Evolutionary conservation across 2,329 filamentous ascomycete genomes (phyloP).

Genomic region (Stachybotrys echinatus): DNA sequence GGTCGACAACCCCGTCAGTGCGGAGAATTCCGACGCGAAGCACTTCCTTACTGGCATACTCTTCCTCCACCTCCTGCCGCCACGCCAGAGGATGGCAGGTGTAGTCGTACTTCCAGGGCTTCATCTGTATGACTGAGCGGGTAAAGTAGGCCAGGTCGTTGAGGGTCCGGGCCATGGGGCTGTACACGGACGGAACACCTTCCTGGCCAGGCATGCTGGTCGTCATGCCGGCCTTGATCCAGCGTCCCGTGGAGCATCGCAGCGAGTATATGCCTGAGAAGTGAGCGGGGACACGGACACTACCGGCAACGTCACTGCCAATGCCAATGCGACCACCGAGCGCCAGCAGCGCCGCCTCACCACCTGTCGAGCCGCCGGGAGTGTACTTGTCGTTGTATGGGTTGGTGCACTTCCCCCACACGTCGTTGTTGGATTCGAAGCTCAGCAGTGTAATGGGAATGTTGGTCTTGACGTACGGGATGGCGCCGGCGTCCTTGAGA

Average conservation of each 20-base stretch:
- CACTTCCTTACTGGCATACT: conserved; percentile 55
- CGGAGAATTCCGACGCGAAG: conserved; percentile 72
- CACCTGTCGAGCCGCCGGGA: conserved; percentile 84
- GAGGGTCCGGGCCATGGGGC: conserved; percentile 84
- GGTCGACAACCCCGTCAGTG: conserved; percentile 78
- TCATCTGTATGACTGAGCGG: conserved; percentile 68
- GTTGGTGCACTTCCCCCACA: conserved; percentile 81
- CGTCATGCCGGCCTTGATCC: conserved; percentile 77
- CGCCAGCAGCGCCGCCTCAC: conserved; percentile 77
- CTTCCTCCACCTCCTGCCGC: conserved; percentile 56
- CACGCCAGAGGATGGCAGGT: conserved; percentile 81
- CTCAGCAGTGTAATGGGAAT: conserved; percentile 80
- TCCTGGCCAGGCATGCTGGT: conserved; percentile 94
- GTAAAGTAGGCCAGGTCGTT: conserved; percentile 83
- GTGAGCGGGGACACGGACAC: conserved; percentile 79
- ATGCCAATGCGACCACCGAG: conserved; percentile 82
- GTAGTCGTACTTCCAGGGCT: conserved; percentile 86
- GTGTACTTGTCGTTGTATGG: conserved; percentile 81
- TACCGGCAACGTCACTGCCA: conserved; percentile 86
- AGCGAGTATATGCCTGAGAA: conserved; percentile 87
- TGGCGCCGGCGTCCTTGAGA: conserved; percentile 80
- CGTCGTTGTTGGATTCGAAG: conserved; percentile 71
- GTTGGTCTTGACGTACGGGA: conserved; percentile 92
- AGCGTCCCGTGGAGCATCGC: conserved; percentile 81
- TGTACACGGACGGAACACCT: conserved; percentile 82